phyloP scores from a whole-genome alignment of 1,139 yeast species.

The Insectozyma bohioensis region DNA sequence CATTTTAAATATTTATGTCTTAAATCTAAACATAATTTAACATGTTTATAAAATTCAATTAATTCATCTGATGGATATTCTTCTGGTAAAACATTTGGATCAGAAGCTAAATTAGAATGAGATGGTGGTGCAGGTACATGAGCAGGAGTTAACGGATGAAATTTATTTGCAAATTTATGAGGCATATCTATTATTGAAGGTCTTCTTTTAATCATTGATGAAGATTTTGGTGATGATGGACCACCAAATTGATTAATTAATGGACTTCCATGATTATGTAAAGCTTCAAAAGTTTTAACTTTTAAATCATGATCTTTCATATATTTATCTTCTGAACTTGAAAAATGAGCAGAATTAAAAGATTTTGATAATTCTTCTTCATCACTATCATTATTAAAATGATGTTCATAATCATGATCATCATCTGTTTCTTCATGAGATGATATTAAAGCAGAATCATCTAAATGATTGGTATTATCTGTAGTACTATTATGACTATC shows the following conservation, averaged over 20 bases:
- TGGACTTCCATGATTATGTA: constrained; percentile 27
- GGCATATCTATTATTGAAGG: constrained; percentile 55
- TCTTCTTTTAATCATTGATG: constrained; percentile 40
- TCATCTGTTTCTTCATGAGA: constrained; percentile 33
- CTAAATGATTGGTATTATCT: no score
- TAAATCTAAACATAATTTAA: constrained; percentile 68
- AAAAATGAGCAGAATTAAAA: constrained; percentile 53
- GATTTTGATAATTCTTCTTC: constrained; percentile 32
- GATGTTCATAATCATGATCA: constrained; percentile 16
- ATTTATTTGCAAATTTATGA: constrained; percentile 17
- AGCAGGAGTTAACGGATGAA: constrained; percentile 26
- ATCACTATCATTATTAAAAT: constrained; percentile 25
- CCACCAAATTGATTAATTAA: constrained; percentile 1
- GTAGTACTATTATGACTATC: constrained; percentile 6
- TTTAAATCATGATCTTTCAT: constrained; percentile 73
- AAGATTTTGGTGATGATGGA: constrained; percentile 13
- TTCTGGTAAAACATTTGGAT: constrained; percentile 56
- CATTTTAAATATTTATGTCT: constrained; percentile 73
- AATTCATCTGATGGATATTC: constrained; percentile 73
- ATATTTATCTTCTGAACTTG: constrained; percentile 66
- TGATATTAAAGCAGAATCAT: constrained; percentile 14
- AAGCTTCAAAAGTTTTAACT: constrained; percentile 59
- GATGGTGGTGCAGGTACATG: constrained; percentile 6
- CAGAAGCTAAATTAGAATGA: constrained; percentile 9
- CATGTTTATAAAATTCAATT: constrained; percentile 65